Evolutionary conservation across 2,329 filamentous ascomycete genomes (phyloP).

Genomic region (Gliomastix tumulicola): DNA sequence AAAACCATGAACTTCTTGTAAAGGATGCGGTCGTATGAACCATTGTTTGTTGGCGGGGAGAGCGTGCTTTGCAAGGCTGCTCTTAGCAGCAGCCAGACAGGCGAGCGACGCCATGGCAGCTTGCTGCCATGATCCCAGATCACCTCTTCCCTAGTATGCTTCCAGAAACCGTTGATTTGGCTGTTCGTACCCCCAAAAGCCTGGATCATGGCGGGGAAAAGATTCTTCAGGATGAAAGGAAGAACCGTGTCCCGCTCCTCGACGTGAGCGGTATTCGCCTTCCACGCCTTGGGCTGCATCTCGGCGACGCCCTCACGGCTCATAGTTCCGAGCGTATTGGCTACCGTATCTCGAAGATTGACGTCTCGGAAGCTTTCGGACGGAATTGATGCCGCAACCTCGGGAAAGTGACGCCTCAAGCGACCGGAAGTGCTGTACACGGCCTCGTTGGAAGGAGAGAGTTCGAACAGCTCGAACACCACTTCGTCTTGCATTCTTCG

Average conservation of each 20-base stretch:
- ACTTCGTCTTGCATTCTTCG: slow-evolving; percentile 4
- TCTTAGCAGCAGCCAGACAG: slow-evolving; percentile 45
- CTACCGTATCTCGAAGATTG: no score
- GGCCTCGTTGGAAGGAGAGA: slow-evolving; percentile 15
- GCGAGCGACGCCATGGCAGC: slow-evolving; percentile 29
- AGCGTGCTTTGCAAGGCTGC: slow-evolving; percentile 33
- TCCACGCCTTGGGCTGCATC: slow-evolving; percentile 17
- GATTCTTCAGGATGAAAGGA: slow-evolving; percentile 42
- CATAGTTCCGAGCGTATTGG: slow-evolving; percentile 20
- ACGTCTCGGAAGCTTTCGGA: no score
- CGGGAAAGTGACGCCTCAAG: slow-evolving; percentile 18
- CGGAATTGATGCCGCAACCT: not conserved
- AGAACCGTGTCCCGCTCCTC: slow-evolving; percentile 40
- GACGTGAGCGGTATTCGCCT: slow-evolving; percentile 21
- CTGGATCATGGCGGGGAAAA: slow-evolving; percentile 29
- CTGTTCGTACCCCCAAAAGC: slow-evolving; percentile 21
- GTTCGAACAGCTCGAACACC: slow-evolving; percentile 23
- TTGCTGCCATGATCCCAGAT: slow-evolving; percentile 20
- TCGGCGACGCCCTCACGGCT: slow-evolving; percentile 12
- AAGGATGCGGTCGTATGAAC: not conserved
- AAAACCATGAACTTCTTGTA: slow-evolving; percentile 48
- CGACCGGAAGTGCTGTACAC: slow-evolving; percentile 20
- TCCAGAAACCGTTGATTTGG: slow-evolving; percentile 26
- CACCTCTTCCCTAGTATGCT: slow-evolving; percentile 48
- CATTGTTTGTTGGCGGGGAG: not conserved